These are phyloP conservation scores for Globisporangium rhizosaccharum DNA, from an alignment of 352 stramenopile genomes.

Conservation along the genomic window DNA sequence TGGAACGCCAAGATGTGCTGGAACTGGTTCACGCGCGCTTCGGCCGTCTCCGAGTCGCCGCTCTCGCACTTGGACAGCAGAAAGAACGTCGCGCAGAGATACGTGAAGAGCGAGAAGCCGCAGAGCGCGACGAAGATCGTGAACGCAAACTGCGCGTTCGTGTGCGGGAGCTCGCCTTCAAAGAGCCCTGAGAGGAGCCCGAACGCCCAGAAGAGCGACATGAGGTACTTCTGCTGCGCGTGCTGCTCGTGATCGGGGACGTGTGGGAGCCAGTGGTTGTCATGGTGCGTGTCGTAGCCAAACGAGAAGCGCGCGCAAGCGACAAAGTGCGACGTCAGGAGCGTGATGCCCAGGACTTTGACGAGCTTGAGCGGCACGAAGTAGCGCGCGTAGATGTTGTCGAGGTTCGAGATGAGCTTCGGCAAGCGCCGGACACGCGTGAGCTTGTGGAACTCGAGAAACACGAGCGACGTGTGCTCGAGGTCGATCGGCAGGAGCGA, in stretches of 20 bases:
- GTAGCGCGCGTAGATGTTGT: slow-evolving; percentile 60
- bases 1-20: slow-evolving; percentile 65
- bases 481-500: slow-evolving; percentile 26
- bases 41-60: slow-evolving; percentile 41
- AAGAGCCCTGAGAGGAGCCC: slow-evolving; percentile 49
- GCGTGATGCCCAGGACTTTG: slow-evolving; percentile 45
- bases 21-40: slow-evolving; percentile 64
- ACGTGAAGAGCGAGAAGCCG: slow-evolving; percentile 65
- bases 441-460: slow-evolving; percentile 56
- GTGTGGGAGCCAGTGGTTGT: slow-evolving; percentile 46
- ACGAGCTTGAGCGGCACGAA: slow-evolving; percentile 52
- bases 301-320: slow-evolving; percentile 50
- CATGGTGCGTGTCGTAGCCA: slow-evolving; percentile 30
- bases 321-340: slow-evolving; percentile 48
- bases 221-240: slow-evolving; percentile 30
- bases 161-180: slow-evolving; percentile 53
- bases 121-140: slow-evolving; percentile 49
- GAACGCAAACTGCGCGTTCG: slow-evolving; percentile 48
- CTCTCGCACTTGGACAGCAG: slow-evolving; percentile 67
- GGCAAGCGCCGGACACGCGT: slow-evolving; percentile 43
- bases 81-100: slow-evolving; percentile 70
- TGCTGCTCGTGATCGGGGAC: slow-evolving; percentile 11
- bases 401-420: slow-evolving; percentile 45
- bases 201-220: slow-evolving; percentile 65
- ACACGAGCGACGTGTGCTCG: slow-evolving; percentile 12